Conservation (phyloP, 306 rosid species). For the Elaeagnus macrophylla region DNA sequence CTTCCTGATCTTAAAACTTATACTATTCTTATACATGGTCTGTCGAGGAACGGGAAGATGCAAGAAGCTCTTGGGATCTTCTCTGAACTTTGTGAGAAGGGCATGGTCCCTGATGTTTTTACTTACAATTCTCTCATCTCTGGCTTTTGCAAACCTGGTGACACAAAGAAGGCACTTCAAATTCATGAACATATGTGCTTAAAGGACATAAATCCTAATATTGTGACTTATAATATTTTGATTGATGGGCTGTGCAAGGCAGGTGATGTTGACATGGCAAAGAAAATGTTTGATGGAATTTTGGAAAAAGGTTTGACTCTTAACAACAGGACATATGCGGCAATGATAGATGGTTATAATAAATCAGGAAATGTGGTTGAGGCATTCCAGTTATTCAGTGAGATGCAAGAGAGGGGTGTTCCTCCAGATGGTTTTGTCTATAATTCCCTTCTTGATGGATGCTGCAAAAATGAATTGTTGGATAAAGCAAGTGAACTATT, state of each 20-base stretch:
- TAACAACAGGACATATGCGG: constrained; percentile 30
- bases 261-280: constrained; percentile 34
- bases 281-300: constrained; percentile 27
- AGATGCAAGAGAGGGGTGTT: constrained; percentile 32
- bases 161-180: constrained; percentile 25
- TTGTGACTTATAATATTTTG: constrained; percentile 30
- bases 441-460: constrained; percentile 33
- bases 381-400: constrained; percentile 30
- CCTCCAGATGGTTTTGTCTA: constrained; percentile 24
- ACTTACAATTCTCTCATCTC: constrained; percentile 34
- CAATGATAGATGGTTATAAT: constrained; percentile 33
- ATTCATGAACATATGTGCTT: constrained; percentile 30
- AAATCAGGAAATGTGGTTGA: constrained; percentile 31
- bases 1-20: constrained; percentile 29
- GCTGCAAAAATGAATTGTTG: constrained; percentile 32
- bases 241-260: constrained; percentile 40
- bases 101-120: constrained; percentile 34
- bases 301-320: constrained; percentile 30
- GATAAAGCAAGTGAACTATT: constrained; percentile 27
- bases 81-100: constrained; percentile 29
- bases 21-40: constrained; percentile 29
- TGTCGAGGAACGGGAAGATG: constrained; percentile 33
- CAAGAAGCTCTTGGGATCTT: constrained; percentile 36
- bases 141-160: constrained; percentile 34
- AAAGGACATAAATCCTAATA: constrained; percentile 30